phyloP scores from a whole-genome alignment of 768 basidiomycete genomes.

The Pleurotus ostreatus region DNA sequence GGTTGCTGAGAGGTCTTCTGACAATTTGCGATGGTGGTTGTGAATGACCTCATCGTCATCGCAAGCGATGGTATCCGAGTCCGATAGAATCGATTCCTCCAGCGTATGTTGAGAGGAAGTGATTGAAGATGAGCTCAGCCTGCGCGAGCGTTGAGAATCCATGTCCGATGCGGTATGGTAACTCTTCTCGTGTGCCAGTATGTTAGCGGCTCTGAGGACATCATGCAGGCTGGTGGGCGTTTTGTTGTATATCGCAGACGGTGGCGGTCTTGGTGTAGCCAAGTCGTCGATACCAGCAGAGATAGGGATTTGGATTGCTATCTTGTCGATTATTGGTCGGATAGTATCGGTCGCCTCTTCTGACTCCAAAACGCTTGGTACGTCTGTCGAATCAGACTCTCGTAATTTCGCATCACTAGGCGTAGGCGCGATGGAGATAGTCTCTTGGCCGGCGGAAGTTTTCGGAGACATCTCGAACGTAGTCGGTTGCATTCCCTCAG shows the following conservation, averaged over 20 bases:
- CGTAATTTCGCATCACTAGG: no score
- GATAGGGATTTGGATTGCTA: neutral
- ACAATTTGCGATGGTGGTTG: neutral
- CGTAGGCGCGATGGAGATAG: no score
- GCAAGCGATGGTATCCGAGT: neutral
- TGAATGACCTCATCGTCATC: constrained; percentile 2
- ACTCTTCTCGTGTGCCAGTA: neutral
- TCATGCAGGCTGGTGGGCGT: constrained; percentile 2
- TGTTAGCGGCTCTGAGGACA: neutral
- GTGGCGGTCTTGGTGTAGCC: neutral
- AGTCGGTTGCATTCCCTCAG: neutral
- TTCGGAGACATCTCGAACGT: neutral
- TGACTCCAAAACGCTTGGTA: no score
- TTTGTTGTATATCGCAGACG: neutral
- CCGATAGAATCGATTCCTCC: neutral
- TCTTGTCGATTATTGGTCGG: neutral
- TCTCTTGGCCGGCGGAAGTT: no score
- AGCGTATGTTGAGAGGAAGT: neutral
- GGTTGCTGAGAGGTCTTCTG: neutral
- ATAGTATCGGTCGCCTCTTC: neutral
- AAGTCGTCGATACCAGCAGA: neutral
- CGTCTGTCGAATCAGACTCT: no score
- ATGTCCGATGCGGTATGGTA: neutral
- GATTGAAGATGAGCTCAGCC: neutral
- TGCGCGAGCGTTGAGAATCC: neutral